These are phyloP conservation scores for Neolentinus lepideus DNA, from an alignment of 1,284 basidiomycete species.

Conservation along the genomic window DNA sequence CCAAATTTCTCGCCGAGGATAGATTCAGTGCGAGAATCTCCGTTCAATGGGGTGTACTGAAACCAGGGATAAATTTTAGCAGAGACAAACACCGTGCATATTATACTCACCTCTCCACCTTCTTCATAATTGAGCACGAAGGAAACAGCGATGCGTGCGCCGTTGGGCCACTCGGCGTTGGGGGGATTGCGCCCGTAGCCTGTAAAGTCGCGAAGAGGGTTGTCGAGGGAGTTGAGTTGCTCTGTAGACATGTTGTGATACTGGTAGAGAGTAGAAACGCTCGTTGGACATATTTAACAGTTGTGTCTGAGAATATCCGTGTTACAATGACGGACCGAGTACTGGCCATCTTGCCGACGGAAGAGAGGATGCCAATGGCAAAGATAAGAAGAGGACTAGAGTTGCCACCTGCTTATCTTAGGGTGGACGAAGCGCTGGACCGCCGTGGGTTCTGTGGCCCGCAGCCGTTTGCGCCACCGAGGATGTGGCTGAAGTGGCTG, in stretches of 20 bases:
- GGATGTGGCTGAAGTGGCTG: not conserved
- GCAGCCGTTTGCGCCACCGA: not conserved
- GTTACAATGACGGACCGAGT: not conserved
- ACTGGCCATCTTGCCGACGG: not conserved
- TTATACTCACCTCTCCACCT: constrained; percentile 14
- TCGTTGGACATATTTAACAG: not conserved
- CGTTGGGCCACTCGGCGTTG: constrained; percentile 26
- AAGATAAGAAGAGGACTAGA: not conserved
- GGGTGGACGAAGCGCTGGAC: not conserved
- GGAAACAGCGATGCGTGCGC: constrained; percentile 24
- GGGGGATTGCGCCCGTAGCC: constrained; percentile 27
- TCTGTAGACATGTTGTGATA: not conserved
- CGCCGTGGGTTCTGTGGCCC: not conserved
- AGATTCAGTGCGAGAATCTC: not conserved
- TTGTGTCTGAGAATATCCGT: not conserved
- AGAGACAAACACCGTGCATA: too few species aligned
- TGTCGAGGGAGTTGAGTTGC: constrained; percentile 1
- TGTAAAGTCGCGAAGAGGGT: constrained; percentile 16
- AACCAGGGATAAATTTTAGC: not conserved
- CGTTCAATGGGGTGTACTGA: constrained; percentile 2
- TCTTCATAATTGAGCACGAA: constrained; percentile 32
- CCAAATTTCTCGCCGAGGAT: constrained; percentile 2
- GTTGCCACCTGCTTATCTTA: not conserved
- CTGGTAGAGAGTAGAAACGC: not conserved
- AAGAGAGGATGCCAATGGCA: not conserved